Evolutionary conservation across 23 red algal genomes (phyloP).

Genomic region (Gracilaria caudata): DNA sequence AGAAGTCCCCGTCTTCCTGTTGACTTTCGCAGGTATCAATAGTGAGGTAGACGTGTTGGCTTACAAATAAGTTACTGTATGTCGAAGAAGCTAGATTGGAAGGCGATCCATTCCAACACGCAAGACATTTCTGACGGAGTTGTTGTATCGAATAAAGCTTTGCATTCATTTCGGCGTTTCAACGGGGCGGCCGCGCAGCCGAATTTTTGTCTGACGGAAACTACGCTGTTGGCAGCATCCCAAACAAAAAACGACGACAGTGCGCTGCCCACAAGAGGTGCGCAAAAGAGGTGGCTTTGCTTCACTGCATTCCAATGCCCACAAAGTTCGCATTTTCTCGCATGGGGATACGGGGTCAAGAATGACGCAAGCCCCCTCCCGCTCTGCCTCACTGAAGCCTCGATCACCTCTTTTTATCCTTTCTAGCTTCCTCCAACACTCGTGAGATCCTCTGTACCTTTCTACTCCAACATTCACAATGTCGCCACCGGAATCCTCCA

Average conservation of each 20-base stretch:
- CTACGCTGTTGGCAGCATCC: not conserved
- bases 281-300: not conserved
- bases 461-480: not conserved
- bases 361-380: not conserved
- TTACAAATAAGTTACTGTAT: not conserved
- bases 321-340: conserved; percentile 12
- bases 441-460: not conserved
- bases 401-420: not conserved
- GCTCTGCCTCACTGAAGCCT: too few relatives aligned
- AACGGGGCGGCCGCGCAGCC: conserved; percentile 9
- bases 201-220: not conserved
- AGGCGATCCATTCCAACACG: not conserved
- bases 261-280: conserved; percentile 7
- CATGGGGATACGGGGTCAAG: not conserved
- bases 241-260: conserved; percentile 13
- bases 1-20: too few relatives aligned
- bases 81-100: not conserved
- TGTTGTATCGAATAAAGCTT: conserved; percentile 12
- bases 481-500: conserved; percentile 38
- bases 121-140: conserved; percentile 14
- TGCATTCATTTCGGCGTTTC: conserved; percentile 15
- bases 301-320: not conserved
- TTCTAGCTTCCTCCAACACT: not conserved
- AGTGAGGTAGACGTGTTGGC: not conserved
- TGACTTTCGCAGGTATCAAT: not conserved